Base-by-base conservation (phyloP, 1,284 basidiomycete species). In the Prillingera fragicola region DNA sequence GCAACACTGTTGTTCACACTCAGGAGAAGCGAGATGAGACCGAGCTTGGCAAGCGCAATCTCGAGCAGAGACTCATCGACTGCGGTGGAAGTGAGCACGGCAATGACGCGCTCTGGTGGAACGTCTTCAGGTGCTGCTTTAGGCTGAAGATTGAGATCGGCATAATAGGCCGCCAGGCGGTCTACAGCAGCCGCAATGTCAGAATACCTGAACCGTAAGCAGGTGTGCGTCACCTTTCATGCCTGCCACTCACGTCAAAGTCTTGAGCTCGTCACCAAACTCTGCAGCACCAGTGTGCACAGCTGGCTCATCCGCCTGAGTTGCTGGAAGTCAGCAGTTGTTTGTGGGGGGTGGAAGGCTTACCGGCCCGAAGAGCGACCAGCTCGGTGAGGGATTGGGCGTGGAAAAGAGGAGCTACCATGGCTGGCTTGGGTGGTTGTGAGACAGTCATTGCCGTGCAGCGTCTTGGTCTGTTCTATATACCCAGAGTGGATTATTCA, bases 1-100 rank as follows among this genome's bases (percentile, higher is more conserved):
- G 78, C 67, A 0, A 76, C 69, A 0, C 77, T 77, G 60, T 81
- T 81, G 65, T 81, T 80, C 33, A 77, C 73, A 5, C 75, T 77
- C n/a, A 79, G 61, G 3, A 79, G 65, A 13, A 79, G 67, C 7
- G 74, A 58, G 1, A 71, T 60, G 13, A 75, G 63, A n/a, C 72
- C 75, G 29, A 76, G 63, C 54, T 74, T 75, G 22, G 70, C 68
- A 7, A 76, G 70, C 2, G 75, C 75, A 17, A 76, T 70, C 54
- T 76, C 74, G 13, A 76, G 69, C 3, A 77, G 63, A 2, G 74
- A 64, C 54, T 74, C 72, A 54, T 76, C 72, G 35, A 74, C 65
- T 0, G 74, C 70, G 2, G 74, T 73, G 21, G 70, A 69, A 9
- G 63, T 67, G 28, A 74, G 68, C 7, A 75, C 69, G 3, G 73